phyloP scores from a whole-genome alignment of 2,329 filamentous ascomycete genomes.

The Spiromastix sp. region DNA sequence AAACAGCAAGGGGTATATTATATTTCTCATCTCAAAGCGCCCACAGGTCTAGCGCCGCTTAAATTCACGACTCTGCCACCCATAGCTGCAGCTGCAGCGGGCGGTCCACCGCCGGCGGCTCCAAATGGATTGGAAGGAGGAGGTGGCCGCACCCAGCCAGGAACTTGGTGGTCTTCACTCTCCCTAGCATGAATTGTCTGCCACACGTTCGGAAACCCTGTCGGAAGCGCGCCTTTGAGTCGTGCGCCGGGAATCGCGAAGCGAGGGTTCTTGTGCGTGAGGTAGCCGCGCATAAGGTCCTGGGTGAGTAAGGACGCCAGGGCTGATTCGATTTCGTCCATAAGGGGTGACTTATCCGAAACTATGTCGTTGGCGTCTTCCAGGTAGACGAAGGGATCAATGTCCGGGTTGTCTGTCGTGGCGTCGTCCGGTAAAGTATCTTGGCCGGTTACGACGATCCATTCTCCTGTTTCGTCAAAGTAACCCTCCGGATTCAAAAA shows the following conservation, averaged over 20 bases:
- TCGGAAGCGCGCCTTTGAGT: conserved; percentile 29
- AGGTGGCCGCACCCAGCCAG: conserved; percentile 58
- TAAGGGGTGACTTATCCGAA: conserved; percentile 22
- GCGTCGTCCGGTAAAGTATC: conserved; percentile 6
- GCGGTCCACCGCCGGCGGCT: conserved; percentile 18
- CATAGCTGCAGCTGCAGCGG: conserved; percentile 20
- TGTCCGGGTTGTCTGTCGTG: neutral
- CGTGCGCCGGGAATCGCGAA: conserved; percentile 71
- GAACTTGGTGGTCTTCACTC: conserved; percentile 52
- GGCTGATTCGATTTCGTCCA: conserved; percentile 61
- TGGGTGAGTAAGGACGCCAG: conserved; percentile 69
- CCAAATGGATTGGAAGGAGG: conserved; percentile 17
- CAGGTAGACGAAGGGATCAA: neutral
- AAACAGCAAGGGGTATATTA: no score
- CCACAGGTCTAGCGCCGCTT: conserved; percentile 44
- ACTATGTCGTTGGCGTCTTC: neutral
- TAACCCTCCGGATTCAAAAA: conserved; percentile 24
- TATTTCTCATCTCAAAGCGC: conserved; percentile 16
- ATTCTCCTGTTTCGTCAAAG: conserved; percentile 23
- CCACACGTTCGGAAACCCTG: conserved; percentile 62
- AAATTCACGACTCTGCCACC: conserved; percentile 49
- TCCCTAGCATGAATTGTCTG: conserved; percentile 54
- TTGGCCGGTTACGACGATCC: conserved; percentile 6
- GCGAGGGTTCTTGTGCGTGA: conserved; percentile 63
- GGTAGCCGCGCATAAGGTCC: conserved; percentile 71